A percentile compares a stretch with the other conserved stretches of the same genome.
phyloP scores from a whole-genome alignment of 257 asterid species.

The Salvia rosmarinus region DNA sequence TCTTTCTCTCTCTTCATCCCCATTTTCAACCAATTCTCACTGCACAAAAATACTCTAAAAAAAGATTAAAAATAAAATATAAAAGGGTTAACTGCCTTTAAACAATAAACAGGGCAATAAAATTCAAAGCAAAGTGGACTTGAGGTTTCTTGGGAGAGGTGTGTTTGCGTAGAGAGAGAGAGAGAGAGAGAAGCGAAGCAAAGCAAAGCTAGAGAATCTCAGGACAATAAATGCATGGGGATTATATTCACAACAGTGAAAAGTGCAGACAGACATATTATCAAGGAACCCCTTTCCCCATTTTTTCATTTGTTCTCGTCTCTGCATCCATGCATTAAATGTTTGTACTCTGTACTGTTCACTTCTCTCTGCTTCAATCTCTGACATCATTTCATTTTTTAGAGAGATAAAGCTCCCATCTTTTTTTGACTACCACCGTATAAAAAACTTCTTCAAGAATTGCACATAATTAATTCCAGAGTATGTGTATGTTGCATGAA shows the following conservation, averaged over 20 bases:
- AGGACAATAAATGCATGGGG: slow-evolving; percentile 50
- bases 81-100: not conserved
- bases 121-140: slow-evolving; percentile 9
- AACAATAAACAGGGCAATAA: not conserved
- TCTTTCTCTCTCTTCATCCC: slow-evolving; percentile 42
- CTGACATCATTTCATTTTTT: slow-evolving; percentile 32
- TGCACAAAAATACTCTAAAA: not conserved
- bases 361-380: slow-evolving; percentile 31
- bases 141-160: slow-evolving; percentile 27
- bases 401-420: slow-evolving; percentile 28
- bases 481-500: slow-evolving; percentile 18
- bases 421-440: slow-evolving; percentile 31
- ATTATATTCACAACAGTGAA: slow-evolving; percentile 43
- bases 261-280: slow-evolving; percentile 33
- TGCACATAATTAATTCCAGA: slow-evolving; percentile 8
- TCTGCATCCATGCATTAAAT: slow-evolving; percentile 41
- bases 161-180: not conserved
- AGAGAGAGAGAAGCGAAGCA: slow-evolving; percentile 7
- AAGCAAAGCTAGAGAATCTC: slow-evolving; percentile 37
- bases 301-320: slow-evolving; percentile 37
- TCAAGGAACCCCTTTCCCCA: slow-evolving; percentile 30
- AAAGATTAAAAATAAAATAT: no score
- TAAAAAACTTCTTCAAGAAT: not conserved
- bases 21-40: slow-evolving; percentile 25
- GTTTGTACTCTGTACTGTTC: slow-evolving; percentile 31